Evolutionary conservation across 140 eudicot genomes (phyloP).

Genomic region (Oenanthe javanica): DNA sequence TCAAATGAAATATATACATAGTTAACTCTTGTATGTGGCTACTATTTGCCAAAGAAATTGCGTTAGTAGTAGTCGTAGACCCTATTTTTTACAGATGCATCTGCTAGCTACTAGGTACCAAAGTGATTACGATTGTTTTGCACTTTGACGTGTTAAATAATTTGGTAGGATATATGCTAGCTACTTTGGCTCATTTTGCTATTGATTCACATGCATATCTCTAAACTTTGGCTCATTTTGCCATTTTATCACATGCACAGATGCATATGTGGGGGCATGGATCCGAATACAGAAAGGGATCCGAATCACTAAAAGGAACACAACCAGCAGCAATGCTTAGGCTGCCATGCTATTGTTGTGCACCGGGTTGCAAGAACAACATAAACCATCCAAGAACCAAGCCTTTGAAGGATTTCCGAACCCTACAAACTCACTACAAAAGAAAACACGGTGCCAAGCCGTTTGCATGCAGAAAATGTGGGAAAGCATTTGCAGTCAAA

Average conservation of each 20-base stretch:
- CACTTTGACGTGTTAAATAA: too few relatives aligned
- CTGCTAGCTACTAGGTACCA: background rate
- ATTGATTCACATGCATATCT: background rate
- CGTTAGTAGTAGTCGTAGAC: background rate
- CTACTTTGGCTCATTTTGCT: too few relatives aligned
- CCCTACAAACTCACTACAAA: constrained; percentile 92
- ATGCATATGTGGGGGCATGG: constrained; percentile 99
- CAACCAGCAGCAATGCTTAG: constrained; percentile 95
- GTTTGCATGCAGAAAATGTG: constrained; percentile 73
- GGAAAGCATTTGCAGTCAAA: constrained; percentile 75
- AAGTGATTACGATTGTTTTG: background rate
- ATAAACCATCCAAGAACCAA: constrained; percentile 84
- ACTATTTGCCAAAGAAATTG: background rate
- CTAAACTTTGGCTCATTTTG: too few relatives aligned
- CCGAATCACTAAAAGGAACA: constrained; percentile 69
- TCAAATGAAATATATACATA: too few relatives aligned
- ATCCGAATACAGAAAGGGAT: constrained; percentile 79
- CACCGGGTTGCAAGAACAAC: constrained; percentile 90
- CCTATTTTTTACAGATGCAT: background rate
- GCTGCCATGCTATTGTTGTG: constrained; percentile 93
- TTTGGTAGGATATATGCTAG: too few relatives aligned
- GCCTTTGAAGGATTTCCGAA: constrained; percentile 86
- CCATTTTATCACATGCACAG: constrained; percentile 16
- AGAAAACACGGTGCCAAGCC: constrained; percentile 83
- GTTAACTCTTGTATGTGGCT: background rate